Evolutionary conservation across 2,329 filamentous ascomycete genomes (phyloP), one percentile per base, ranked within the genome.

Genomic region (Aspergillus puulaauensis): DNA sequence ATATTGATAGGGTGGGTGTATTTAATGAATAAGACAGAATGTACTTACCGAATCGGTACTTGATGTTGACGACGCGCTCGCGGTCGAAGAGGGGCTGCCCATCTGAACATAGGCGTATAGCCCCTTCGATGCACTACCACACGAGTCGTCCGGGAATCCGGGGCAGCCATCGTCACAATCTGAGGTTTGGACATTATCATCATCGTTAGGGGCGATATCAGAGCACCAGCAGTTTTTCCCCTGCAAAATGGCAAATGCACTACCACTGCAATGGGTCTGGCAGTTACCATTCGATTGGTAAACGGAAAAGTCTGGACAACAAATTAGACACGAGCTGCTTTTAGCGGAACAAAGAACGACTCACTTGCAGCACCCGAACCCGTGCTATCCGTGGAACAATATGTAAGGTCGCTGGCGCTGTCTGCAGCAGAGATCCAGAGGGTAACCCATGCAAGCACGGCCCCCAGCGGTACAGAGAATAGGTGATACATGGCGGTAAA

Each of bases 151-250:
- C n/a, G 73, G 73, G 64, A 77, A 81, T n/a, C 79, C 79, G 11
- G 79, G 79, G 54, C 79, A 82, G 19, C 60, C 47, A 41, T 72
- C 65, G 54, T 71, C 65, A 66, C 79, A 82, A 6, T 75, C 61
- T 1, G 67, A 66, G 4, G 49, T 44, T 21, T 62, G 55, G 14
- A 68, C 66, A 46, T 67, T 71, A 7, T 71, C 70, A 6, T 70
- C 73, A 39, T 70, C 59, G 7, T 72, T 69, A 2, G 79, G 79
- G 12, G 68, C 70, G 52, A 78, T 75, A 58, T 81, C 76, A 8
- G 79, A 77, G 64, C 79, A 82, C 79, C 79, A 82, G 65, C 79
- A 82, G 17, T 69, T 66, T 53, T 76, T 72, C n/a, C 69, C 75
- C 62, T 78, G 77, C 9, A 81, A 56, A 39, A 82, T 70, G 14